Base-by-base conservation (phyloP, 2,329 filamentous ascomycete species). In the Colletotrichum zoysiae region DNA sequence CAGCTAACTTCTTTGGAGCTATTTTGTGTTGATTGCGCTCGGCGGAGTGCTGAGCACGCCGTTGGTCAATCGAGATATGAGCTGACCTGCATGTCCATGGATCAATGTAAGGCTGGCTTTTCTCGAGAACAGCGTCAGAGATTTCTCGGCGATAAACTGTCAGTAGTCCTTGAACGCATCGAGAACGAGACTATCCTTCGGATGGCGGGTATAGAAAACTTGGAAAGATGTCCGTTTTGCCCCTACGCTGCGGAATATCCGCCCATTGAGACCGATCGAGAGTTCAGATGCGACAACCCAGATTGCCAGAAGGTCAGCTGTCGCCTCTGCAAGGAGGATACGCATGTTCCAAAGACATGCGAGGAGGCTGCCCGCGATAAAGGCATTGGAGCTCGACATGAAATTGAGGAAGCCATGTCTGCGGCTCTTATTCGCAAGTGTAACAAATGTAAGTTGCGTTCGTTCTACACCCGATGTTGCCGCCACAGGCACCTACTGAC, bases 401-500 rank as follows among this genome's bases (percentile, higher is more conserved):
- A 85, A 4, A 89, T 97, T 40, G 94, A 97, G 79, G 94, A 97
- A 79, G 94, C 93, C 26, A 95, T 95, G 92, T 94, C 92, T 2
- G 86, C 88, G 20, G 94, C 94, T 1, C 77, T 97, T 75, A 92
- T 97, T 65, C 88, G 94, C 26, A 89, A 85, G 38, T 97, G 94
- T 84, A 94, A 93, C 76, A 86, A 86, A 74, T 90, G 88, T 83
- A 77, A 77, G 80, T 77, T 14, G 48, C 7, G 14, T 42, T 20
- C 7, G 14, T 42, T 20, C 16, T 56, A 8, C 50, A 26, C 23
- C 11, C 26, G 11, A 42, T 50, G 46, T 38, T 12, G 35, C 12
- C 50, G 9, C 14, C 7, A 18, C 8, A 11, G 16, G 3, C 26
- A 6, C 20, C n/a, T 53, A 18, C 72, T 77, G 50, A 78, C 75